These are phyloP conservation scores for Rhizophora apiculata DNA, from an alignment of 345 rosid species.

Conservation along the genomic window DNA sequence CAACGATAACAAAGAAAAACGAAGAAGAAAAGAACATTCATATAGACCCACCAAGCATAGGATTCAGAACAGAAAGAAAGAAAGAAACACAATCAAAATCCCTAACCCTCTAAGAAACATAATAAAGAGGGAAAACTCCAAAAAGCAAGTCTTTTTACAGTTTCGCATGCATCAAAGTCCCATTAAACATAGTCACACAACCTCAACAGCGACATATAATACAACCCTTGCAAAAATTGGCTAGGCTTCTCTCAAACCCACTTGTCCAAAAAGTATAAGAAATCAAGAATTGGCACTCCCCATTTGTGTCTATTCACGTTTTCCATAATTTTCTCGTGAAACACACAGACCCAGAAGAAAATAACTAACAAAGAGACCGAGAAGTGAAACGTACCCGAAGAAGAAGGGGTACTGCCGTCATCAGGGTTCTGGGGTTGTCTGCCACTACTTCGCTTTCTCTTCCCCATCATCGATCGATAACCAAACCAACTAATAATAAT, in stretches of 20 bases:
- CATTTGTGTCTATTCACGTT: background rate
- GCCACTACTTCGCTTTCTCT: conserved; percentile 35
- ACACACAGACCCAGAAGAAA: conserved; percentile 5
- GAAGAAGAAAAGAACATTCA: background rate
- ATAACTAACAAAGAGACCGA: background rate
- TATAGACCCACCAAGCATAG: background rate
- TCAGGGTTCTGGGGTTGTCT: background rate
- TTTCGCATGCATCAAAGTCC: background rate
- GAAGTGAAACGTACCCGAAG: conserved; percentile 33
- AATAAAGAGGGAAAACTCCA: background rate
- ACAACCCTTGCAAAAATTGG: too few relatives aligned
- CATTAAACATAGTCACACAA: background rate
- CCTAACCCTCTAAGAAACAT: background rate
- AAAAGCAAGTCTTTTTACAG: background rate
- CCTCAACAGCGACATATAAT: background rate
- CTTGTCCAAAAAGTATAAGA: too few relatives aligned
- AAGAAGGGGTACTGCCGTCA: conserved; percentile 23
- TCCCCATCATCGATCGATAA: conserved; percentile 31
- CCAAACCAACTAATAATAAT: too few relatives aligned
- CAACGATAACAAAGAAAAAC: too few relatives aligned
- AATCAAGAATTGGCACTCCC: background rate
- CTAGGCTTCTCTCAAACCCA: too few relatives aligned
- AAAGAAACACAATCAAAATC: conserved; percentile 4
- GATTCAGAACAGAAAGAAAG: background rate
- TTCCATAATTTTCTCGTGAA: background rate